Base-by-base conservation (phyloP, 805 yeast species). In the Metschnikowia chrysomelidarum region DNA sequence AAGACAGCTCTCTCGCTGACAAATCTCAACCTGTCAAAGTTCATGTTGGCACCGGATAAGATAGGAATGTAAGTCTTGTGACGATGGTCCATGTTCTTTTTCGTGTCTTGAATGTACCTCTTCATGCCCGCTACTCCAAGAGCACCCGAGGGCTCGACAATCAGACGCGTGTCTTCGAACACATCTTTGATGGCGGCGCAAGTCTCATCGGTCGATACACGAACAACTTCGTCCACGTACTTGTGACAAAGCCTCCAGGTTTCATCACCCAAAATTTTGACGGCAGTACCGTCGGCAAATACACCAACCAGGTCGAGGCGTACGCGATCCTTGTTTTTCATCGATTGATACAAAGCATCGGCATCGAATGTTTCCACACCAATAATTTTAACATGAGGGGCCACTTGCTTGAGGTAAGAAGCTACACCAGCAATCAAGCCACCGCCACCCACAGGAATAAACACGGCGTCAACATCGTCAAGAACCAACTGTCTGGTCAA, bases 221-320 rank as follows among this genome's bases (percentile, higher is more conserved):
- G 69, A 4, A 89, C 80, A 26, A 89, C 81, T 45, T 87, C 98
- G 59, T 93, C 98, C n/a, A 94, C 86, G 40, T 75, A 74, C 30
- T 83, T 78, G 48, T 73, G 66, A 48, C 88, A 78, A 8, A 91
- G 73, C 52, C 93, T 73, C 71, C 87, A 93, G 9, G 96, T 85
- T 62, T 94, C 98, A 41, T 80, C 85, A 42, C 99, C 99, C 15
- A 87, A 71, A 17, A 81, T 59, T 54, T 80, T 85, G 27, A 93
- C 99, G 7, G 98, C 97, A 8, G 99, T 87, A 57, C 99, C 99
- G 60, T 93, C 99, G 15, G 98, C 98, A 63, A 93, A 93, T 7
- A 85, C 69, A n/a, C 99, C 99, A 3, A 89, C 98, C n/a, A 72
- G 66, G 16, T 69, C 60, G 33, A 94, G 69, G 3, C 68, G 56